Base-by-base conservation (phyloP, 495 filamentous ascomycete genomes). In the Penicillium dipodomyicola region DNA sequence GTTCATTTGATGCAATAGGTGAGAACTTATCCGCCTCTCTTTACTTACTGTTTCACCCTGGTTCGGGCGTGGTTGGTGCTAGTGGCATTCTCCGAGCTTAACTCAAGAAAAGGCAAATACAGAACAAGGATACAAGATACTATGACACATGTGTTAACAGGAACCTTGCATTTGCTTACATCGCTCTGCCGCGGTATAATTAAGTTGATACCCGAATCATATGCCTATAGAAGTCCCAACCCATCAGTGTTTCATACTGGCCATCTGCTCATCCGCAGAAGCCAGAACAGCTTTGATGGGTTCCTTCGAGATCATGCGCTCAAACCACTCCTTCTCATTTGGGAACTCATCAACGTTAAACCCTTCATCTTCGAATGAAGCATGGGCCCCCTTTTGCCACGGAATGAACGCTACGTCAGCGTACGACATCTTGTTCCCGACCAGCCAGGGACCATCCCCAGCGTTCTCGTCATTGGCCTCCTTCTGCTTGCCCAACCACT, bases 351-450 rank as follows among this genome's bases (percentile, higher is more conserved):
- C 52, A 32, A 54, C 45, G 48, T 54, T 8, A 7, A 48, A 54
- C 79, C 81, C 86, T 2, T 74, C 49, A 6, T 82, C 52, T 50
- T 80, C 14, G 85, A 27, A 75, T 63, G 19, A 79, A 14, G 57
- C 87, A 82, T 3, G 71, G 79, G 54, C 73, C 82, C 11, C 68
- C 73, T 49, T 8, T 27, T 57, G 54, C 54, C 54, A 57, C 11
- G 44, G n/a, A 42, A 49, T 43, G 12, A 48, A 57, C 6, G 54
- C 35, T 2, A 57, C 12, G 19, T 57, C 54, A 3, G 46, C 54
- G 23, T 49, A 57, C 10, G 54, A 57, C 37, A 69, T 66, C 58
- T 79, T 81, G 33, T 73, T 72, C 0, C 82, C 83, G 22, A 87
- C 83, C 4, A 87, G 65, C 60, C 67, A 84, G 10, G 45, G 54